phyloP scores from a whole-genome alignment of 1,284 basidiomycete genomes.

The Coniferiporia weirii region DNA sequence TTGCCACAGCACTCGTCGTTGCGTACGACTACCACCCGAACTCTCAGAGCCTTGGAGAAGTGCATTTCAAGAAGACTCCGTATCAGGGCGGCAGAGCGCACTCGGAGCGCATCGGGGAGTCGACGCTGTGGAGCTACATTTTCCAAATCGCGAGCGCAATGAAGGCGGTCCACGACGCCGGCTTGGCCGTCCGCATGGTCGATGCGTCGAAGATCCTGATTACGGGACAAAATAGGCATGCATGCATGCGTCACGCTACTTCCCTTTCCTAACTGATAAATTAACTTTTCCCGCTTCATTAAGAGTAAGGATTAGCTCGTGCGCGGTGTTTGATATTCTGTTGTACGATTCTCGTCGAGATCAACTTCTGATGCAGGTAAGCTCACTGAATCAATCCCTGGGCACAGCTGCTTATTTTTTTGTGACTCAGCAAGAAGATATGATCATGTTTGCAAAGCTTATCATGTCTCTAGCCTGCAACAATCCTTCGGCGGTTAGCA shows the following conservation, averaged over 20 bases:
- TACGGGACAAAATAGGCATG: constrained; percentile 84
- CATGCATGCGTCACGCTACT: constrained; percentile 13
- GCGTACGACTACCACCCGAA: constrained; percentile 91
- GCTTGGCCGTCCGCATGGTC: constrained; percentile 78
- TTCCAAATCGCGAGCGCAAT: constrained; percentile 88
- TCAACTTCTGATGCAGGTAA: constrained; percentile 49
- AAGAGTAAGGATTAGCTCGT: constrained; percentile 77
- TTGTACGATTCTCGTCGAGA: constrained; percentile 68
- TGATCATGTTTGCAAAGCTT: constrained; percentile 82
- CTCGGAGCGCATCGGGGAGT: constrained; percentile 58
- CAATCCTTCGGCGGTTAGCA: constrained; percentile 55
- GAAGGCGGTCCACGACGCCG: constrained; percentile 79
- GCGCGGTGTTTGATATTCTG: constrained; percentile 82
- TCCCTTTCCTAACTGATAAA: neutral
- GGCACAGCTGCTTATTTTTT: neutral
- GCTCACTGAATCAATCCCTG: constrained; percentile 7
- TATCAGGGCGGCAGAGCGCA: constrained; percentile 38
- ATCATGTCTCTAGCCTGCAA: constrained; percentile 78
- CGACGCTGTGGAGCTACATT: constrained; percentile 92
- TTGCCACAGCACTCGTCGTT: constrained; percentile 75
- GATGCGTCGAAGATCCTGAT: constrained; percentile 87
- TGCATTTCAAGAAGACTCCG: constrained; percentile 46
- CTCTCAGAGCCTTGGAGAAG: constrained; percentile 78
- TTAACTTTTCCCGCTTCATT: neutral
- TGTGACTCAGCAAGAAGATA: constrained; percentile 71